A percentile compares a stretch with the other conserved stretches of the same genome.
phyloP scores from a whole-genome alignment of 352 stramenopile genomes.

The Globisporangium spiculum region DNA sequence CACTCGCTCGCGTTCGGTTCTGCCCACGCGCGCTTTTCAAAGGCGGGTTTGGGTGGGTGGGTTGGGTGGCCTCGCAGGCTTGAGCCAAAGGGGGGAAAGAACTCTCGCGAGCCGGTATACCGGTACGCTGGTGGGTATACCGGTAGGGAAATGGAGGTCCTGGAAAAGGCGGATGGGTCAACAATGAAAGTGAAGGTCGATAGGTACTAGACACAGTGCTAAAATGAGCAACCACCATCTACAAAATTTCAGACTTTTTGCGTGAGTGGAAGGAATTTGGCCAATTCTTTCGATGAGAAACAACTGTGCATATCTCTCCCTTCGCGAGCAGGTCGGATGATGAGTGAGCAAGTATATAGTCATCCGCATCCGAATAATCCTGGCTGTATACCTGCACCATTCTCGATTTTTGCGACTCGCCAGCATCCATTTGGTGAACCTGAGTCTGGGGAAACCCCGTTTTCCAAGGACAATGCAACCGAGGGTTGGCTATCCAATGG shows the following conservation, averaged over 20 bases:
- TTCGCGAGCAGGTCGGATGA: neutral
- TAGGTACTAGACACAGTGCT: neutral
- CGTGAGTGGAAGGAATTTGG: too few species aligned
- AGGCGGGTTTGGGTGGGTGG: slow-evolving; percentile 4
- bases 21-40: slow-evolving; percentile 6
- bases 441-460: too few species aligned
- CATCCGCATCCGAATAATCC: too few species aligned
- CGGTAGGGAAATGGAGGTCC: neutral
- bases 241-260: too few species aligned
- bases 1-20: neutral
- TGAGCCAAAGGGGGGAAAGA: neutral
- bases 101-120: neutral
- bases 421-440: too few species aligned
- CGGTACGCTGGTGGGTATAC: too few species aligned
- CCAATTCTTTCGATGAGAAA: neutral
- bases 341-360: neutral
- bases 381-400: too few species aligned
- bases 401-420: too few species aligned
- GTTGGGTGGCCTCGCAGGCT: neutral
- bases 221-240: too few species aligned
- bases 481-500: too few species aligned
- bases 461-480: too few species aligned
- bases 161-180: too few species aligned
- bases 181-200: neutral
- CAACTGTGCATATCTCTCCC: neutral